phyloP scores from a whole-genome alignment of 805 yeast genomes.

The Clavispora carvajalis region DNA sequence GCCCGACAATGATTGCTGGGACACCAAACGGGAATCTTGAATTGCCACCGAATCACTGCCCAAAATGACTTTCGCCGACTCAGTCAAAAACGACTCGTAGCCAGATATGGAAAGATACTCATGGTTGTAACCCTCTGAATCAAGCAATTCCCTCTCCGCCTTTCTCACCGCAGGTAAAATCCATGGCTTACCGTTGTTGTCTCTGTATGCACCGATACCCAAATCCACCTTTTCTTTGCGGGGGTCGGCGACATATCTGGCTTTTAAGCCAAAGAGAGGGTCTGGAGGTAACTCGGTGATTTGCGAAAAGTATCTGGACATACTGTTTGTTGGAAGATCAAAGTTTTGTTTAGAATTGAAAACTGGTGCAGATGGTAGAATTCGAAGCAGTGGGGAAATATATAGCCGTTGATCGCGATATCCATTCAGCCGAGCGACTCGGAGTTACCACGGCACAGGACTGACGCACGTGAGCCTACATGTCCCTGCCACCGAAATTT shows the following conservation, averaged over 20 bases:
- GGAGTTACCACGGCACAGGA: not conserved
- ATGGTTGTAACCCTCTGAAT: slow-evolving; percentile 50
- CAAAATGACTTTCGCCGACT: slow-evolving; percentile 69
- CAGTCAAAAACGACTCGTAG: slow-evolving; percentile 55
- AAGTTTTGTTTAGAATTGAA: too few species aligned
- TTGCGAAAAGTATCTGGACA: slow-evolving; percentile 40
- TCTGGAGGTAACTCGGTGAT: slow-evolving; percentile 74
- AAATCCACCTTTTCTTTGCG: slow-evolving; percentile 71
- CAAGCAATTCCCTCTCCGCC: slow-evolving; percentile 63
- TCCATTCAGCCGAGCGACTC: slow-evolving; percentile 1
- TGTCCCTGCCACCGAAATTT: not conserved
- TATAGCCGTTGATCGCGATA: not conserved
- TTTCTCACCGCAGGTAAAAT: slow-evolving; percentile 59
- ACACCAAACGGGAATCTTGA: slow-evolving; percentile 41
- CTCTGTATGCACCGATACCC: slow-evolving; percentile 80
- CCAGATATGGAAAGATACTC: slow-evolving; percentile 88
- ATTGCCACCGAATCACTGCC: slow-evolving; percentile 44
- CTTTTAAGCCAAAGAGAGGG: slow-evolving; percentile 78
- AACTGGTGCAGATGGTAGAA: too few species aligned
- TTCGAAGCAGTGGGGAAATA: not conserved
- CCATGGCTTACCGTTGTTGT: slow-evolving; percentile 66
- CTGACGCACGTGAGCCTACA: not conserved
- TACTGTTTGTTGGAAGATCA: slow-evolving; percentile 9
- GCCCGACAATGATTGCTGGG: slow-evolving; percentile 77
- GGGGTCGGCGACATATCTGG: slow-evolving; percentile 54